Evolutionary conservation across 805 yeast species (phyloP).

Genomic region (Myxozyma mucilagina): DNA sequence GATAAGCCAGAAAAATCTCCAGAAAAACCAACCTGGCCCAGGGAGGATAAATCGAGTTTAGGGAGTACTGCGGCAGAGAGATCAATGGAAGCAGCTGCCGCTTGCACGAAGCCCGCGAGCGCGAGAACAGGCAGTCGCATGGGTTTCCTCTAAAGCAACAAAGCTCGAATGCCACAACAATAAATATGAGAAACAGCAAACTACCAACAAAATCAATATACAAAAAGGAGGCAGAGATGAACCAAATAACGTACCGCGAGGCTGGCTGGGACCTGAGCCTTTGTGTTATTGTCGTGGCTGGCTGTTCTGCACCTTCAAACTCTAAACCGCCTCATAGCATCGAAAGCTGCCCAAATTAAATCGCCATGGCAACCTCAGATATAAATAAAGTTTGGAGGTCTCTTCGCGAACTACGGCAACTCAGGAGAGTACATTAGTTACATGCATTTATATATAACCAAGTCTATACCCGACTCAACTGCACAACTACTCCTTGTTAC

Average conservation of each 20-base stretch:
- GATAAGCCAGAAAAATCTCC: slow-evolving; percentile 47
- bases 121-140: slow-evolving; percentile 4
- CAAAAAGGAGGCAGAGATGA: background rate
- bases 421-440: background rate
- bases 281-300: slow-evolving; percentile 1
- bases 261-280: background rate
- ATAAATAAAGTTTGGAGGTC: too few relatives aligned
- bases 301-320: slow-evolving; percentile 6
- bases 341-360: too few relatives aligned
- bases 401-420: too few relatives aligned
- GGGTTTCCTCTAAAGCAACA: background rate
- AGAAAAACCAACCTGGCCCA: slow-evolving; percentile 40
- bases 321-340: background rate
- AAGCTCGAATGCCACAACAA: background rate
- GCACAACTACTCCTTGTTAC: too few relatives aligned
- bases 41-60: slow-evolving; percentile 11
- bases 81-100: background rate
- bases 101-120: slow-evolving; percentile 1
- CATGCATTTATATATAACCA: background rate
- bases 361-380: too few relatives aligned
- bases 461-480: too few relatives aligned
- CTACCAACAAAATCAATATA: background rate
- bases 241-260: background rate
- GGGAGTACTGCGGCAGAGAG: slow-evolving; percentile 7
- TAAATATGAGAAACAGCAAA: background rate